Conservation (phyloP, 2,329 filamentous ascomycete species). For the Basipetospora chlamydospora region DNA sequence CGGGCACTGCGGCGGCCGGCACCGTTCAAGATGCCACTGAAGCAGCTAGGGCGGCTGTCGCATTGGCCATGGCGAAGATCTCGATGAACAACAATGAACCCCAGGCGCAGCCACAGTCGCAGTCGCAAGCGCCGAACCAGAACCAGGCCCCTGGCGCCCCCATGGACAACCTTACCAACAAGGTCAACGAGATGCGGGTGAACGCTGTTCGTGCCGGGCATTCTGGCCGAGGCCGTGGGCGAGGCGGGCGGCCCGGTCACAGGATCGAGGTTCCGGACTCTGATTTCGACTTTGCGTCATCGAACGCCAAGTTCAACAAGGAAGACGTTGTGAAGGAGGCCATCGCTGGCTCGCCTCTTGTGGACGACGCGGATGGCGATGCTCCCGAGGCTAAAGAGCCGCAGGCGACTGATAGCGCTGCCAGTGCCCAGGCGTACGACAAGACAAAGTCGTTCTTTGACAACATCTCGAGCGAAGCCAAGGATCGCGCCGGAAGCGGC, state of each 20-base stretch:
- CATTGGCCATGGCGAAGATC: conserved; percentile 65
- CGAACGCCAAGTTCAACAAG: conserved; percentile 34
- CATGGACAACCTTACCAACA: conserved; percentile 58
- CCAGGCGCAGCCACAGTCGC: no score
- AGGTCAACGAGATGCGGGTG: conserved; percentile 63
- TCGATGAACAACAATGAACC: conserved; percentile 20
- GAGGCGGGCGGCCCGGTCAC: conserved; percentile 30
- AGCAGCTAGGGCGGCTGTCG: conserved; percentile 63
- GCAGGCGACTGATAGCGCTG: conserved; percentile 27
- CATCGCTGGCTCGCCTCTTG: conserved; percentile 36
- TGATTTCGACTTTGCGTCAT: conserved; percentile 76
- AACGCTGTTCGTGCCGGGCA: conserved; percentile 39
- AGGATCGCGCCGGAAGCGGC: conserved; percentile 65
- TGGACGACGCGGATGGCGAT: conserved; percentile 35
- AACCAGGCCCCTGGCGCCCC: conserved; percentile 32
- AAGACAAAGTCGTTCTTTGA: conserved; percentile 89
- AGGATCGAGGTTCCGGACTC: conserved; percentile 81
- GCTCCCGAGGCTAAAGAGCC: conserved; percentile 24
- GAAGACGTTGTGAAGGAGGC: conserved; percentile 66
- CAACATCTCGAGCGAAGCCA: conserved; percentile 90
- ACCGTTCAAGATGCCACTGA: conserved; percentile 53
- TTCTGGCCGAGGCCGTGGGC: conserved; percentile 31
- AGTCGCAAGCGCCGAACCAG: not conserved
- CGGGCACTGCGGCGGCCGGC: conserved; percentile 19
- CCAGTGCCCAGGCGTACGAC: conserved; percentile 54